Percentiles rank a stretch among this genome's conserved stretches.
Evolutionary conservation across 371 early-diverging fungal species (phyloP).

Genomic region (Massospora cicadina): DNA sequence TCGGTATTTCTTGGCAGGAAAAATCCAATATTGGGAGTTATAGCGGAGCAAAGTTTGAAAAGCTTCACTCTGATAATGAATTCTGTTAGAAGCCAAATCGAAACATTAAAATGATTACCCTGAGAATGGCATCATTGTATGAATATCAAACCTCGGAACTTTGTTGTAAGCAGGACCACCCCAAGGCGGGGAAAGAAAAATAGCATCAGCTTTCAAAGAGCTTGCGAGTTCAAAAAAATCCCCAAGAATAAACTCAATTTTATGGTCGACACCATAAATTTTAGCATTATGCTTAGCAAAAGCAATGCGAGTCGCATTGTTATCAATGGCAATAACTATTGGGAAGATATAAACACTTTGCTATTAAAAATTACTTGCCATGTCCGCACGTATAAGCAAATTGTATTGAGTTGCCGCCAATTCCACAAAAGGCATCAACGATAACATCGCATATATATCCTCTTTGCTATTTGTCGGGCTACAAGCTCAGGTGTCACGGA

Average conservation of each 20-base stretch:
- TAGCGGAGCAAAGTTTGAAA: conserved; percentile 33
- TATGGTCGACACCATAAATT: conserved; percentile 78
- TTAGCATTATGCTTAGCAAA: conserved; percentile 74
- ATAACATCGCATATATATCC: conserved; percentile 48
- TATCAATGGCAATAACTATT: conserved; percentile 82
- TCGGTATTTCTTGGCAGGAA: conserved; percentile 74
- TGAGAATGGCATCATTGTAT: conserved; percentile 50
- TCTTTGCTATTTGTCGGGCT: conserved; percentile 61
- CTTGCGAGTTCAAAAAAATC: conserved; percentile 55
- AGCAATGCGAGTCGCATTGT: conserved; percentile 55
- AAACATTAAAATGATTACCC: conserved; percentile 29
- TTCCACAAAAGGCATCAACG: conserved; percentile 89
- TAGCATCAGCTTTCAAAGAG: conserved; percentile 53
- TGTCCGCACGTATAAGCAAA: conserved; percentile 4
- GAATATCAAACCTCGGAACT: conserved; percentile 32
- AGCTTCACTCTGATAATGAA: conserved; percentile 27
- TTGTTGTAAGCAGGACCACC: conserved; percentile 34
- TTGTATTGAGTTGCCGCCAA: conserved; percentile 81
- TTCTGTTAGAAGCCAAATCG: conserved; percentile 5
- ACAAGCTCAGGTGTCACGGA: conserved; percentile 90
- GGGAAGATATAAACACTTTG: conserved; percentile 73
- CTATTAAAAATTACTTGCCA: background rate
- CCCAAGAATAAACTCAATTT: conserved; percentile 79
- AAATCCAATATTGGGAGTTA: conserved; percentile 58
- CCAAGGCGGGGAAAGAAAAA: conserved; percentile 93